Evolutionary conservation across 352 stramenopile genomes (phyloP).

Genomic region (Globisporangium uncinulatum): DNA sequence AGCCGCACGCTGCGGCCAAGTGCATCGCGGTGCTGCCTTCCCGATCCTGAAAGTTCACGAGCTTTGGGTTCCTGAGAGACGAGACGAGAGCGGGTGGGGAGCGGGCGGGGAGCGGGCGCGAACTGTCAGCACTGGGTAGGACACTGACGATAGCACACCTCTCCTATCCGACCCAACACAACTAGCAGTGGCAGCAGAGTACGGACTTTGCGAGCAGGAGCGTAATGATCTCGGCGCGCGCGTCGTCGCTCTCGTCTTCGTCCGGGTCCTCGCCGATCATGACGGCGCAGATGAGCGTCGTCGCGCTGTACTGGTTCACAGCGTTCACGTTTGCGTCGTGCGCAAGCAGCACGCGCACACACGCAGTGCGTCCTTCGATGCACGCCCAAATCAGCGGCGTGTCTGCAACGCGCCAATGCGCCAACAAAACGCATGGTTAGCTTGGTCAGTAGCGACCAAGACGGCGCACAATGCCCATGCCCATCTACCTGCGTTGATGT

Average conservation of each 20-base stretch:
- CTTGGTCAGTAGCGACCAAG: too few species aligned
- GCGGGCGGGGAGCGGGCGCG: neutral
- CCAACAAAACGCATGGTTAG: too few species aligned
- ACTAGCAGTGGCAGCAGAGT: neutral
- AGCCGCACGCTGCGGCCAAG: conserved; percentile 64
- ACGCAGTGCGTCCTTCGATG: conserved; percentile 63
- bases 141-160: neutral
- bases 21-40: conserved; percentile 84
- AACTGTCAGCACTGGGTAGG: neutral
- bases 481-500: conserved; percentile 46
- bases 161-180: neutral
- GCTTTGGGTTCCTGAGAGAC: conserved; percentile 33
- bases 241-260: conserved; percentile 39
- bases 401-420: conserved; percentile 22
- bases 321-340: conserved; percentile 59
- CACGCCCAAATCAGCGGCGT: conserved; percentile 80
- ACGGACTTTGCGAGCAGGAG: conserved; percentile 48
- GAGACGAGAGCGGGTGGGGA: conserved; percentile 1
- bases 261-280: conserved; percentile 77
- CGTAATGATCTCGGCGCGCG: conserved; percentile 48
- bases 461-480: too few species aligned
- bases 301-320: conserved; percentile 66
- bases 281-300: conserved; percentile 64
- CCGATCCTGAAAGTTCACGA: conserved; percentile 79
- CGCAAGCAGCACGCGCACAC: conserved; percentile 59